phyloP scores from a whole-genome alignment of 345 rosid genomes.

The Murraya koenigii region DNA sequence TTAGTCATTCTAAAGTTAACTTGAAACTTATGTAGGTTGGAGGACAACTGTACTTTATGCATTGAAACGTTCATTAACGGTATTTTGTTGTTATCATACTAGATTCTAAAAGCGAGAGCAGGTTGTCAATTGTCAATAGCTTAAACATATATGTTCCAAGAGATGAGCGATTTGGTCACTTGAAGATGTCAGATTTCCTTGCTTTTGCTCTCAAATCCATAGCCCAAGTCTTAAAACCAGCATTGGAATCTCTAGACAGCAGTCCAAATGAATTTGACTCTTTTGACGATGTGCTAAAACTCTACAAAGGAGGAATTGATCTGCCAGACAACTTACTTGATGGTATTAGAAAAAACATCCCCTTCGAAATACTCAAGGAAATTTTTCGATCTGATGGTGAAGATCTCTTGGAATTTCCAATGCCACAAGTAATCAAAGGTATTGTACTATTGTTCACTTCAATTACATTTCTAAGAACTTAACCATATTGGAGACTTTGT shows the following conservation, averaged over 20 bases:
- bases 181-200: conserved; percentile 68
- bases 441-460: conserved; percentile 10
- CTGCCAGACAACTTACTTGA: conserved; percentile 44
- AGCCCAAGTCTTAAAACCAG: conserved; percentile 52
- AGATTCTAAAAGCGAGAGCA: conserved; percentile 61
- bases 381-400: conserved; percentile 54
- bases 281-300: conserved; percentile 48
- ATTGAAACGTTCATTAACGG: not conserved
- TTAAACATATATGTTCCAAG: conserved; percentile 69
- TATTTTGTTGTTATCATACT: conserved; percentile 13
- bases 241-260: conserved; percentile 40
- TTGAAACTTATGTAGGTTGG: not conserved
- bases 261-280: conserved; percentile 59
- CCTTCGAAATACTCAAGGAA: conserved; percentile 53
- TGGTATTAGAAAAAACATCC: conserved; percentile 34
- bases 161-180: conserved; percentile 73
- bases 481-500: not conserved
- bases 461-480: not conserved
- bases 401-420: conserved; percentile 48
- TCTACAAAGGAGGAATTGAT: conserved; percentile 56
- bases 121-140: conserved; percentile 39
- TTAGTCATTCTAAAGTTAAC: not conserved
- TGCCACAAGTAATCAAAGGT: conserved; percentile 78
- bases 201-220: conserved; percentile 52
- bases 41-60: not conserved